These are phyloP conservation scores for Xylaria intraflava DNA, from an alignment of 495 filamentous ascomycete species.

Conservation along the genomic window DNA sequence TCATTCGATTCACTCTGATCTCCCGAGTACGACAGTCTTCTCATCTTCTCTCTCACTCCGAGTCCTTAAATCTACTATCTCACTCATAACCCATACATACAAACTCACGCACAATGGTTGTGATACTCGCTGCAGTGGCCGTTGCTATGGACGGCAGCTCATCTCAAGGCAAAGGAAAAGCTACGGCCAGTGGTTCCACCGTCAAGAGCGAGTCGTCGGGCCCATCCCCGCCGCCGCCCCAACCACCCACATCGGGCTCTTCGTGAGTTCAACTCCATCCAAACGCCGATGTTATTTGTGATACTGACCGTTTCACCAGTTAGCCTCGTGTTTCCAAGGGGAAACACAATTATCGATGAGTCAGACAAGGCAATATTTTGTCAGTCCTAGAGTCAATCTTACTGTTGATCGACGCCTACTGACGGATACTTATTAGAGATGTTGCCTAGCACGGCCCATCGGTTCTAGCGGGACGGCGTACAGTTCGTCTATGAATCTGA, in stretches of 20 bases:
- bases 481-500: no score
- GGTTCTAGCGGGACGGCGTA: no score
- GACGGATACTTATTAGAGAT: no score
- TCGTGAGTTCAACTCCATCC: constrained; percentile 3
- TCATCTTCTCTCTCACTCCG: no score
- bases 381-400: no score
- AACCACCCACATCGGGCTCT: not conserved
- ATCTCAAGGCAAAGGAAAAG: constrained; percentile 1
- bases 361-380: not conserved
- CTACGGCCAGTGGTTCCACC: not conserved
- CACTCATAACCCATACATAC: not conserved
- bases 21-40: no score
- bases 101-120: constrained; percentile 1
- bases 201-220: not conserved
- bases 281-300: not conserved
- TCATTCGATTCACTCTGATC: not conserved
- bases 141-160: not conserved
- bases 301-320: not conserved
- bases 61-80: not conserved
- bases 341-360: not conserved
- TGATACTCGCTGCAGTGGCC: constrained; percentile 6
- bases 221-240: not conserved
- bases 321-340: not conserved
- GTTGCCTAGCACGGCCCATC: no score
- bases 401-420: no score